phyloP scores from a whole-genome alignment of 768 basidiomycete genomes.

The Tylopilus plumbeoviolaceoides region DNA sequence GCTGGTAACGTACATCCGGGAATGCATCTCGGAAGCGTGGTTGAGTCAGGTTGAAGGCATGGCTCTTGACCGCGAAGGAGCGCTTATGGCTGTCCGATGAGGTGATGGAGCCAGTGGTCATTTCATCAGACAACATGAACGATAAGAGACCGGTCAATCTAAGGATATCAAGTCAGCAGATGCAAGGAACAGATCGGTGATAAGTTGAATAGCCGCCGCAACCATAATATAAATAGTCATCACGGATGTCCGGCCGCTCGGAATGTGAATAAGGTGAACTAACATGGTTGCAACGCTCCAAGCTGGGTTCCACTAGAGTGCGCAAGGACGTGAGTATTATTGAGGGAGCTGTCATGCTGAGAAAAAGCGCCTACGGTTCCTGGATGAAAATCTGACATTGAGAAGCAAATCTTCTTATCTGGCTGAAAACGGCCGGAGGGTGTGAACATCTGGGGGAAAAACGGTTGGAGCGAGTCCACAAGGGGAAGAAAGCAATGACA shows the following conservation, averaged over 20 bases:
- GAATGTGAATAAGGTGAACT: constrained; percentile 29
- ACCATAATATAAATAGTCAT: constrained; percentile 9
- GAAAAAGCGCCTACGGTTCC: constrained; percentile 60
- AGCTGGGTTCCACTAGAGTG: constrained; percentile 84
- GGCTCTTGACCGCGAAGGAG: constrained; percentile 70
- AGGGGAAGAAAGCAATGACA: constrained; percentile 11
- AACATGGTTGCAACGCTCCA: constrained; percentile 96
- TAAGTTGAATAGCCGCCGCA: constrained; percentile 15
- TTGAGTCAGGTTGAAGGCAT: constrained; percentile 80
- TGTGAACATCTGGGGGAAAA: constrained; percentile 71
- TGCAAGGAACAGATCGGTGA: constrained; percentile 8
- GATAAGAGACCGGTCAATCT: constrained; percentile 91
- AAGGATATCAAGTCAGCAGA: constrained; percentile 12
- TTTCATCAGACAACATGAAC: constrained; percentile 94
- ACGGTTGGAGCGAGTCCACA: constrained; percentile 5
- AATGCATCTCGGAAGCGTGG: constrained; percentile 84
- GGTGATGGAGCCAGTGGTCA: constrained; percentile 91
- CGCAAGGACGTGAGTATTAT: background rate
- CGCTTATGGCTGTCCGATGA: constrained; percentile 78
- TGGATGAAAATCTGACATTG: constrained; percentile 95
- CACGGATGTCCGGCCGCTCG: constrained; percentile 4
- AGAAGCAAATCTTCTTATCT: constrained; percentile 96
- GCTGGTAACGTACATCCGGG: constrained; percentile 65
- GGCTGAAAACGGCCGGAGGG: constrained; percentile 89
- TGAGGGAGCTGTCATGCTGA: background rate